These are phyloP conservation scores for Talaromyces rugulosus DNA, from an alignment of 2,329 filamentous ascomycete species.

Conservation along the genomic window DNA sequence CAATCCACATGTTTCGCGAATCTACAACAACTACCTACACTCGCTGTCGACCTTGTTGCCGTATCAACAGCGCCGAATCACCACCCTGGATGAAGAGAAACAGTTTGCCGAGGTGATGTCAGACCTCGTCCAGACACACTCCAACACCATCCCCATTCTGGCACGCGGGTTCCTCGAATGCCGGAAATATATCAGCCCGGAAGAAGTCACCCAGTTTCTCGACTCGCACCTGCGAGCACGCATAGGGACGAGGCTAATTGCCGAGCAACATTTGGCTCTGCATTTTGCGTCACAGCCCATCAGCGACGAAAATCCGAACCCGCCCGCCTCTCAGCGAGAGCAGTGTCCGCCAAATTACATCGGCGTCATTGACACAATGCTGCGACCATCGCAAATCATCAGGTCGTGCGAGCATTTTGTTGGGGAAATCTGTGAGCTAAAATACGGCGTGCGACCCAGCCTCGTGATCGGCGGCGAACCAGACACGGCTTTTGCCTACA, in stretches of 20 bases:
- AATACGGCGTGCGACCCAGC: conserved; percentile 82
- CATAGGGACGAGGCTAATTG: conserved; percentile 89
- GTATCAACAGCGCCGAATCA: conserved; percentile 69
- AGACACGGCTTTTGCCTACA: conserved; percentile 83
- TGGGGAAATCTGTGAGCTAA: conserved; percentile 92
- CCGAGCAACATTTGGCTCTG: conserved; percentile 92
- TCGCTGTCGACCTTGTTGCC: conserved; percentile 86
- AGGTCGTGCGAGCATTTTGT: conserved; percentile 85
- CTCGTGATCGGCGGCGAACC: conserved; percentile 80
- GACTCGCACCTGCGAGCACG: conserved; percentile 90
- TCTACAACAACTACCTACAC: conserved; percentile 95
- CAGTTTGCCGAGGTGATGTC: conserved; percentile 88
- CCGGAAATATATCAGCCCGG: conserved; percentile 76
- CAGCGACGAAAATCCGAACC: conserved; percentile 50
- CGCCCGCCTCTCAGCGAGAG: conserved; percentile 18
- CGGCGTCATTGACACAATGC: conserved; percentile 87
- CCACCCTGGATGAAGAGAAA: conserved; percentile 78
- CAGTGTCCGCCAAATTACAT: conserved; percentile 62
- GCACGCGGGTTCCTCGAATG: conserved; percentile 92
- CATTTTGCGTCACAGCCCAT: conserved; percentile 73
- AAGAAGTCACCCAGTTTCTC: conserved; percentile 83
- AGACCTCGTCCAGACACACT: conserved; percentile 91
- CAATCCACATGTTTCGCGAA: conserved; percentile 90
- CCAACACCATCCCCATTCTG: conserved; percentile 88
- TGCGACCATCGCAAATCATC: conserved; percentile 76